Base-by-base conservation (phyloP, 768 basidiomycete species). In the Gymnopilus junonius region DNA sequence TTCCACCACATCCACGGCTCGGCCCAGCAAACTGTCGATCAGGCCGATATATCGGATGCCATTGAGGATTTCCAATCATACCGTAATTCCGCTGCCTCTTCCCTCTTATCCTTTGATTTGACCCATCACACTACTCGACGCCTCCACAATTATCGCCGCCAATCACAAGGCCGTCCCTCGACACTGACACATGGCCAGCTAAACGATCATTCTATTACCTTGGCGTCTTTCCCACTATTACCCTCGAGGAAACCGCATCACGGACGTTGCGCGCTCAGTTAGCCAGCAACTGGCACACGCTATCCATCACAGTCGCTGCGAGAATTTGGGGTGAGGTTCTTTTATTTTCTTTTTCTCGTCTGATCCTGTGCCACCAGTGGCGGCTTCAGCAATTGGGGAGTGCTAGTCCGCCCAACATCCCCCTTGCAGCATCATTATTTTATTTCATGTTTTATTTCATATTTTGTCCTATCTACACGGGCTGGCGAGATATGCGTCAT, bases 151-250 rank as follows among this genome's bases (percentile, higher is more conserved):
- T 8, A 39, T 3, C 37, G 15, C 35, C 8, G 27, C 42, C 20
- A 10, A 20, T 14, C 57, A 42, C 8, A 12, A 27, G 31, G n/a
- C 57, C 40, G 25, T 46, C 57, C 40, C 57, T 17, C 27, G 40
- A 58, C 29, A 25, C 57, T 43, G 43, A 25, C 43, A 58, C 42
- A 23, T 58, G 57, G 57, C 42, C 57, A 17, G 25, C 57, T 14
- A 12, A 46, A 45, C 57, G 27, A 29, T 58, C 57, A 31, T 37
- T 32, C 17, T 58, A 58, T 21, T 58, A 58, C 42, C 57, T 58
- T n/a, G 31, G 57, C 20, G 25, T 58, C 40, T 12, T 58, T 6
- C 40, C 39, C 14, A 15, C 10, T 20, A 15, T 43, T n/a, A 35
- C 15, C 10, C 55, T 35, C 27, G 20, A 25, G 11, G 51, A 56